Conservation (phyloP, 2,329 filamentous ascomycete species). For the Ophiocordyceps sinensis region DNA sequence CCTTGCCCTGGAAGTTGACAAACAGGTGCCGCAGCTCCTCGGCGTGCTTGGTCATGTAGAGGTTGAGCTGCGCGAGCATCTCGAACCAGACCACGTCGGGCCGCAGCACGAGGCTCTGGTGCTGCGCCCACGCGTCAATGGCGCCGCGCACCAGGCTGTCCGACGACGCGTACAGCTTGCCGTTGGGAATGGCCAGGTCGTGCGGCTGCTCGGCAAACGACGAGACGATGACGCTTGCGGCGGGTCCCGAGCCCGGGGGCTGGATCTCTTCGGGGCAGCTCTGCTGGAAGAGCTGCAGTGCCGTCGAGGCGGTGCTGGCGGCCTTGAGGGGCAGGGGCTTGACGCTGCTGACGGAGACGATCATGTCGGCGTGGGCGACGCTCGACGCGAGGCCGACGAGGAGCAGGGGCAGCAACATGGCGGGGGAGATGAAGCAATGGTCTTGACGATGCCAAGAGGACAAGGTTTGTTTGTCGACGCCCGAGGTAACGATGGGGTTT, state of each 20-base stretch:
- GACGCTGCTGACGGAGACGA: conserved; percentile 12
- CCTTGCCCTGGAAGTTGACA: conserved; percentile 27
- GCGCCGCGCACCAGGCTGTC: conserved; percentile 28
- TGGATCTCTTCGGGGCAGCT: conserved; percentile 20
- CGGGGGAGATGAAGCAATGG: background rate
- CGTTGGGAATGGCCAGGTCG: conserved; percentile 3
- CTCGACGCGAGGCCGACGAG: conserved; percentile 4
- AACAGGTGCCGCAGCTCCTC: conserved; percentile 30
- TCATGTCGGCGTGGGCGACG: conserved; percentile 10
- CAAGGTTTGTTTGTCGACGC: background rate
- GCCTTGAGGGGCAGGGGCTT: conserved; percentile 11
- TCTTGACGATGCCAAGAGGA: background rate
- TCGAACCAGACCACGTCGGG: conserved; percentile 43
- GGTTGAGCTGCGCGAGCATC: conserved; percentile 34
- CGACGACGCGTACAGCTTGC: conserved; percentile 15
- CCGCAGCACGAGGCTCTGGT: conserved; percentile 33
- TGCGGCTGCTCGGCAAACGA: conserved; percentile 10
- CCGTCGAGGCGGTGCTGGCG: conserved; percentile 10
- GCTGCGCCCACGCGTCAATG: conserved; percentile 32
- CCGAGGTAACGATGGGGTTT: too few relatives aligned
- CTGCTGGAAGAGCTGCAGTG: conserved; percentile 13
- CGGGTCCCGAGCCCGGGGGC: conserved; percentile 2
- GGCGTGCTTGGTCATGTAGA: conserved; percentile 32
- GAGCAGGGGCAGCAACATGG: conserved; percentile 2
- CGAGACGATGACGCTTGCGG: conserved; percentile 13